Conservation (phyloP, 345 rosid genomes). For the Noccaea bulbosa region DNA sequence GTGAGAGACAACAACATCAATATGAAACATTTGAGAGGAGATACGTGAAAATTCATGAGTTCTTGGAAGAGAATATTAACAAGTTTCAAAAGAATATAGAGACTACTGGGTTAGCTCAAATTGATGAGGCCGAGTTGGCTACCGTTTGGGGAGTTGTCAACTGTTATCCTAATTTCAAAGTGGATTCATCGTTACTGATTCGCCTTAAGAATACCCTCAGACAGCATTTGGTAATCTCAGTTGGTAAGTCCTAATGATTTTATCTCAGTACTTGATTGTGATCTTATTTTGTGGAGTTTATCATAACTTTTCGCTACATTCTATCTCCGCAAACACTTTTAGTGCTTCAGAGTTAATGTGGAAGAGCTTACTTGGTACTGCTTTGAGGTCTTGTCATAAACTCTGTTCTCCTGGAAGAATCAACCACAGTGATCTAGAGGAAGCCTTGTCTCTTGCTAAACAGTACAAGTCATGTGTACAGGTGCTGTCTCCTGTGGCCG, state of each 20-base stretch:
- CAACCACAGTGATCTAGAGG: constrained; percentile 51
- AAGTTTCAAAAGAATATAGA: constrained; percentile 39
- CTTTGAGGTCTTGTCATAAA: constrained; percentile 58
- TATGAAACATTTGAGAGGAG: constrained; percentile 49
- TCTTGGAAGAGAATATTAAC: constrained; percentile 45
- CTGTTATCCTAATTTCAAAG: constrained; percentile 60
- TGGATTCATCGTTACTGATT: constrained; percentile 48
- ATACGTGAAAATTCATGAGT: constrained; percentile 47
- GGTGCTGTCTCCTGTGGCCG: constrained; percentile 71
- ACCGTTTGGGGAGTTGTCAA: constrained; percentile 62
- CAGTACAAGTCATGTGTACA: constrained; percentile 64
- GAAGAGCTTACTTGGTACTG: constrained; percentile 72
- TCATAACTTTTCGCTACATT: background rate
- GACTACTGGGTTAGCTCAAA: constrained; percentile 37
- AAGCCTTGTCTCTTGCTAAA: constrained; percentile 60
- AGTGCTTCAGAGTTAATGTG: constrained; percentile 57
- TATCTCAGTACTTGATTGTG: background rate
- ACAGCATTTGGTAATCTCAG: constrained; percentile 46
- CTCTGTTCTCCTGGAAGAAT: constrained; percentile 11
- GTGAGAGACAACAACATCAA: constrained; percentile 57
- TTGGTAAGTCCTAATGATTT: constrained; percentile 45
- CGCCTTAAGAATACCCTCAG: constrained; percentile 58
- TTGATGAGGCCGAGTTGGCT: constrained; percentile 55
- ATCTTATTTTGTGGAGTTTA: background rate
- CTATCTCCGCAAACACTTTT: constrained; percentile 53